Conservation (phyloP, 2,329 filamentous ascomycete species). For the Sclerotiophoma versabilis region DNA sequence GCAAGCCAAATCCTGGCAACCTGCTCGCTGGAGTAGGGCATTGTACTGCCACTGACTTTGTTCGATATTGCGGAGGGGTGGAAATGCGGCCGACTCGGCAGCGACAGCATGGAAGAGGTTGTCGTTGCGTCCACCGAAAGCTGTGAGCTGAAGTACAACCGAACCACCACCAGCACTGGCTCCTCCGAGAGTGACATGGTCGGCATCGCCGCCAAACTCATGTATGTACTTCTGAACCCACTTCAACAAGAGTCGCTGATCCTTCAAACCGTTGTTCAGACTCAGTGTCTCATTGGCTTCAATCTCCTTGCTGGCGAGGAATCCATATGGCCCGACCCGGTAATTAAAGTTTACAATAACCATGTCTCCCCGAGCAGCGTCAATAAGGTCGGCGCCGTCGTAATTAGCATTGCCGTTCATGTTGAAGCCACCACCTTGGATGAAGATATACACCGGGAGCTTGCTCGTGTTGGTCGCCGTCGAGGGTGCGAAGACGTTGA, state of each 20-base stretch:
- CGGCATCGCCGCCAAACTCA: conserved; percentile 50
- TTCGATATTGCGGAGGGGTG: conserved; percentile 47
- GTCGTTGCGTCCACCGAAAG: conserved; percentile 47
- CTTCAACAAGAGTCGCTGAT: conserved; percentile 46
- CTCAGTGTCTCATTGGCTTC: conserved; percentile 36
- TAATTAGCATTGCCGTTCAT: conserved; percentile 47
- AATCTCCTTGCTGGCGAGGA: conserved; percentile 45
- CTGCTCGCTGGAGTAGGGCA: conserved; percentile 41
- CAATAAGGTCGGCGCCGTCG: conserved; percentile 43
- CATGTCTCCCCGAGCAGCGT: conserved; percentile 41
- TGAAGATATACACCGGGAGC: conserved; percentile 51
- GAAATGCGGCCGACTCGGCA: conserved; percentile 48
- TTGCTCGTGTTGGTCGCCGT: conserved; percentile 42
- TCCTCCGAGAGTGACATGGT: conserved; percentile 49
- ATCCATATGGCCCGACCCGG: conserved; percentile 51
- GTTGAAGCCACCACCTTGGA: conserved; percentile 51
- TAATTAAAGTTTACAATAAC: conserved; percentile 52
- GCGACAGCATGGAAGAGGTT: conserved; percentile 47
- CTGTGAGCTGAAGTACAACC: conserved; percentile 47
- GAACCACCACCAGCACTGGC: conserved; percentile 52
- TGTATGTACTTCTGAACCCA: conserved; percentile 49
- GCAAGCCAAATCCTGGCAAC: conserved; percentile 50
- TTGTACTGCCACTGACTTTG: conserved; percentile 55
- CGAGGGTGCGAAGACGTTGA: conserved; percentile 49
- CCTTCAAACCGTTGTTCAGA: conserved; percentile 49